These are phyloP conservation scores for Erysimum cheiri DNA, from an alignment of 441 rosid genomes.

Conservation along the genomic window DNA sequence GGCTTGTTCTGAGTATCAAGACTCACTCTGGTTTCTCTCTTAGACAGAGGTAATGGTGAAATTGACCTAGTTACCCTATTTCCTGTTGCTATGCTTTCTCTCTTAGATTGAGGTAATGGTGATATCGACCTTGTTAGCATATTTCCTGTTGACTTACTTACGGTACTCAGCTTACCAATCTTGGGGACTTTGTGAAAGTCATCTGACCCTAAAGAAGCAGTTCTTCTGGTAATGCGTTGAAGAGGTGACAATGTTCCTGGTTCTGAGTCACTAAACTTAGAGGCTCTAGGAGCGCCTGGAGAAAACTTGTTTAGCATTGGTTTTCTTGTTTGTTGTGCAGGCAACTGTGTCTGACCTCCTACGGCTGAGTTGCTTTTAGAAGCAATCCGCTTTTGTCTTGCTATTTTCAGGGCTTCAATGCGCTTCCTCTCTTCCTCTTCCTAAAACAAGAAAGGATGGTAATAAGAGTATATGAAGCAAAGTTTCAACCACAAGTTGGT, in stretches of 20 bases:
- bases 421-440: conserved; percentile 85
- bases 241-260: conserved; percentile 82
- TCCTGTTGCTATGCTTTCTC: conserved; percentile 59
- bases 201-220: conserved; percentile 58
- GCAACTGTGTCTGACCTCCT: conserved; percentile 53
- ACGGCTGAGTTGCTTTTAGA: conserved; percentile 64
- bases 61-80: conserved; percentile 69
- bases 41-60: conserved; percentile 69
- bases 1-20: conserved; percentile 59
- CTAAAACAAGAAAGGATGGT: conserved; percentile 47
- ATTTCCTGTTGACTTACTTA: conserved; percentile 60
- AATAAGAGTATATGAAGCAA: conserved; percentile 12
- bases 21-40: conserved; percentile 57
- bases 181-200: conserved; percentile 60
- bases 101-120: conserved; percentile 67
- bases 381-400: conserved; percentile 95
- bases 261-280: conserved; percentile 86
- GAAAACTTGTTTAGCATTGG: conserved; percentile 66
- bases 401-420: conserved; percentile 80
- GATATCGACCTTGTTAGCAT: conserved; percentile 71
- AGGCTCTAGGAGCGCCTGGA: conserved; percentile 66
- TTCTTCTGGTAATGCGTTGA: conserved; percentile 59
- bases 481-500: not conserved
- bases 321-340: conserved; percentile 60
- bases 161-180: conserved; percentile 59